Percentiles rank a stretch among this genome's conserved stretches.
Conservation (phyloP, 164 flowering plant species). For the Magnolia changhungtana region DNA sequence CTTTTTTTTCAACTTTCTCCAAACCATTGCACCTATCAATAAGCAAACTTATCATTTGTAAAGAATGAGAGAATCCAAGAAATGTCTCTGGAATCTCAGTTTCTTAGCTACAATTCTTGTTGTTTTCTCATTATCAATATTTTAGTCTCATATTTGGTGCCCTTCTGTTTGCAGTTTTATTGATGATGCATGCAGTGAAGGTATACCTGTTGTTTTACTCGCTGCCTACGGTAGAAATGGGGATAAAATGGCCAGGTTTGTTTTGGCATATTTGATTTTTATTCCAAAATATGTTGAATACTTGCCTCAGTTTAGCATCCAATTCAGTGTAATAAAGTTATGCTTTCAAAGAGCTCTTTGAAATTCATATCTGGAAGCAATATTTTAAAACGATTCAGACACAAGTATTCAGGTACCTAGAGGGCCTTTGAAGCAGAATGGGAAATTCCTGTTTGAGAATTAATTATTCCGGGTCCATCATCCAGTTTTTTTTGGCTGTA, state of each 20-base stretch:
- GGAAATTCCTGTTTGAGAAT: too few species aligned
- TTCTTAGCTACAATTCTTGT: not conserved
- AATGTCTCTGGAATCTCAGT: not conserved
- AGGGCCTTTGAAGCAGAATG: too few species aligned
- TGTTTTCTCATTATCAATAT: not conserved
- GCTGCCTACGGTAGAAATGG: constrained; percentile 62
- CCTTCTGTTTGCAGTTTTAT: constrained; percentile 58
- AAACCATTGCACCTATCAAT: not conserved
- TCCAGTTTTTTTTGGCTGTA: too few species aligned
- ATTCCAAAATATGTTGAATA: not conserved
- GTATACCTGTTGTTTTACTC: constrained; percentile 62
- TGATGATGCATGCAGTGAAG: constrained; percentile 65
- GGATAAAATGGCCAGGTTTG: constrained; percentile 73
- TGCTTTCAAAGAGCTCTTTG: not conserved
- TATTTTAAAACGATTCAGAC: not conserved
- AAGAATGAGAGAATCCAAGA: not conserved
- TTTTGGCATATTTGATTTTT: constrained; percentile 4
- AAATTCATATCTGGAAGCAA: not conserved
- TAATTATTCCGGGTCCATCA: too few species aligned
- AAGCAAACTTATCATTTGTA: not conserved
- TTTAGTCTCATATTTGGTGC: not conserved
- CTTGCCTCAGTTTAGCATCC: not conserved
- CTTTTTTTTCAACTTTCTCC: not conserved
- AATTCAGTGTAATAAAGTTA: not conserved
- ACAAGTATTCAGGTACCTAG: not conserved